Evolutionary conservation across 1,284 basidiomycete species (phyloP).

Genomic region (Heterobasidion parviporum): DNA sequence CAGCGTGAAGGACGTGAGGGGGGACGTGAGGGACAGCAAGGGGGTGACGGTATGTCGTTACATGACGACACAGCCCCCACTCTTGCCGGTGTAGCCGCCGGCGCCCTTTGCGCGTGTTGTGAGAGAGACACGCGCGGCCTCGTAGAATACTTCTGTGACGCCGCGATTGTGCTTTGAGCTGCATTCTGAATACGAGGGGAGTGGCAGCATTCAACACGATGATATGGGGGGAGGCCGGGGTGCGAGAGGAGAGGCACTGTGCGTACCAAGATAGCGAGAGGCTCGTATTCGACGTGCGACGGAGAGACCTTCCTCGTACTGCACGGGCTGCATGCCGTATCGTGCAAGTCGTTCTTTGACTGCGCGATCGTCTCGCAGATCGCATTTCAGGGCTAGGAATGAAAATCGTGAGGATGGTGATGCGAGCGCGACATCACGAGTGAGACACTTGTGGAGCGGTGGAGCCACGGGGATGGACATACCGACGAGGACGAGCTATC

Average conservation of each 20-base stretch:
- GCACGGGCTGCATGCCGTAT: slow-evolving; percentile 61
- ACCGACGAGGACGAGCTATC: slow-evolving; percentile 82
- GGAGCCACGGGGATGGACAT: slow-evolving; percentile 22
- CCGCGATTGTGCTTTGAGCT: slow-evolving; percentile 95
- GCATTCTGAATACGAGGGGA: slow-evolving; percentile 57
- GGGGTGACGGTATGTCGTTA: slow-evolving; percentile 21
- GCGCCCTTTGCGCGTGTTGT: slow-evolving; percentile 64
- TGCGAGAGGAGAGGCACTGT: slow-evolving; percentile 3
- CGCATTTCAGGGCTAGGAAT: slow-evolving; percentile 82
- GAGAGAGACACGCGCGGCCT: slow-evolving; percentile 80
- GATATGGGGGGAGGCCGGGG: not conserved
- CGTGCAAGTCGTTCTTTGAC: slow-evolving; percentile 63
- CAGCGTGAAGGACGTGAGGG: too few species aligned
- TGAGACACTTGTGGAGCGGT: not conserved
- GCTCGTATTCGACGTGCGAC: slow-evolving; percentile 89
- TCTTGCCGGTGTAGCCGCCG: slow-evolving; percentile 26
- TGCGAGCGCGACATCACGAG: not conserved
- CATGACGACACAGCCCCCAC: slow-evolving; percentile 35
- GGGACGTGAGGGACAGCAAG: too few species aligned
- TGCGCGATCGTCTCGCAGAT: slow-evolving; percentile 74
- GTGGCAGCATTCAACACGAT: not conserved
- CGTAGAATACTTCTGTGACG: slow-evolving; percentile 86
- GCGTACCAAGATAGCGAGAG: slow-evolving; percentile 81
- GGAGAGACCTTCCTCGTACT: slow-evolving; percentile 86
- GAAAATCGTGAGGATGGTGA: slow-evolving; percentile 1